A percentile compares a stretch with the other conserved stretches of the same genome.
Evolutionary conservation across 2,329 filamentous ascomycete genomes (phyloP).

Genomic region (Paramyrothecium roridum): DNA sequence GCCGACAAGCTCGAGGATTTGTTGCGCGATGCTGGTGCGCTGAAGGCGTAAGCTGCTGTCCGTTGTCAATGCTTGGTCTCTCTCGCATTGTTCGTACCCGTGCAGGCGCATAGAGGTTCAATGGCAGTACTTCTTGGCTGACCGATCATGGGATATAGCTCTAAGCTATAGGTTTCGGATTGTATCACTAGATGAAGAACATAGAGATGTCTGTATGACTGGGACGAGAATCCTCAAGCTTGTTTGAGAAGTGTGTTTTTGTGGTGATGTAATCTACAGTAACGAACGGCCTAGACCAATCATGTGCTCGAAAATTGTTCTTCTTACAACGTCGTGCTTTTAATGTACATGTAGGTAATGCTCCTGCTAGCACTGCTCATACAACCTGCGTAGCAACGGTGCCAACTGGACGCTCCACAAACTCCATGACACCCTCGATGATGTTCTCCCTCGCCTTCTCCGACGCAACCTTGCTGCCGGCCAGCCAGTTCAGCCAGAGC

Average conservation of each 20-base stretch:
- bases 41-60: slow-evolving; percentile 33
- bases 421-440: slow-evolving; percentile 81
- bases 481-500: slow-evolving; percentile 88
- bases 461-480: slow-evolving; percentile 81
- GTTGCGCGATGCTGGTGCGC: slow-evolving; percentile 38
- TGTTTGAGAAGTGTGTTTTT: too few species aligned
- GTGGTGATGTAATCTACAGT: too few species aligned
- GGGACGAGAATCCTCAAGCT: too few species aligned
- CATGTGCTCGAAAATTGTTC: too few species aligned
- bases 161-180: too few species aligned
- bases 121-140: not conserved
- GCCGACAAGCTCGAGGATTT: slow-evolving; percentile 35
- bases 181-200: too few species aligned
- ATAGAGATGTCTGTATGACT: too few species aligned
- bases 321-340: not conserved
- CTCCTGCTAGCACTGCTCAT: slow-evolving; percentile 13
- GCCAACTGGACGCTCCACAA: slow-evolving; percentile 84
- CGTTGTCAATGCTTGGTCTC: slow-evolving; percentile 4
- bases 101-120: not conserved
- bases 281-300: too few species aligned
- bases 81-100: slow-evolving; percentile 1
- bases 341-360: slow-evolving; percentile 9
- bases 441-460: slow-evolving; percentile 78
- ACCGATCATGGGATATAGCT: too few species aligned
- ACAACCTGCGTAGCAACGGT: slow-evolving; percentile 79